Evolutionary conservation across 306 rosid genomes (phyloP).

Genomic region (Ochetophila trinervis): DNA sequence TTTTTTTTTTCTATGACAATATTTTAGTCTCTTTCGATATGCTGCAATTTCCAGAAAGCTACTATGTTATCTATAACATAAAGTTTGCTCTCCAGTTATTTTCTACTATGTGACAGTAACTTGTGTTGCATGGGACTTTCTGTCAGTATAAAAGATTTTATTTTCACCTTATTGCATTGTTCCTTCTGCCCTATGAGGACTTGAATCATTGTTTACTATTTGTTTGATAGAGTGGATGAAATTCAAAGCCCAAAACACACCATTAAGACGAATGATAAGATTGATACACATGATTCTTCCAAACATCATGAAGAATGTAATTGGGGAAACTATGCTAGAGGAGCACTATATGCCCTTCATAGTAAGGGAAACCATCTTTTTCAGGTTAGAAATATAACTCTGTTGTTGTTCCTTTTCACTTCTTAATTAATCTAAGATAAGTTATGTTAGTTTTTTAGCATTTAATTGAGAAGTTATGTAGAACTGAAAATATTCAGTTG

Average conservation of each 20-base stretch:
- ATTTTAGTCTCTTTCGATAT: no score
- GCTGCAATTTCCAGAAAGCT: no score
- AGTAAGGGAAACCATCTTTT: slow-evolving; percentile 45
- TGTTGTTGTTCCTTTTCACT: slow-evolving; percentile 17
- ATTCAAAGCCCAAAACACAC: slow-evolving; percentile 33
- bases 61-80: background rate
- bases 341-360: slow-evolving; percentile 73
- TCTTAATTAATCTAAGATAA: slow-evolving; percentile 10
- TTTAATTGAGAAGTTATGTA: background rate
- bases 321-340: slow-evolving; percentile 97
- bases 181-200: slow-evolving; percentile 19
- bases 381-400: slow-evolving; percentile 51
- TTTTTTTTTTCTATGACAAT: no score
- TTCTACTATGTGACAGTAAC: background rate
- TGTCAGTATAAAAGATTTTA: slow-evolving; percentile 1
- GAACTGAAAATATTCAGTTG: background rate
- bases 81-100: background rate
- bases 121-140: slow-evolving; percentile 9
- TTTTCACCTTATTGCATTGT: slow-evolving; percentile 9
- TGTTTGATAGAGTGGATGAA: slow-evolving; percentile 64
- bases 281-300: slow-evolving; percentile 34
- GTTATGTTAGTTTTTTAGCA: no score
- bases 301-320: slow-evolving; percentile 48
- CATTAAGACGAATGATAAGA: slow-evolving; percentile 21
- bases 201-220: slow-evolving; percentile 11